phyloP scores from a whole-genome alignment of 2,329 filamentous ascomycete species.

The Arthrobotrys entomopaga region DNA sequence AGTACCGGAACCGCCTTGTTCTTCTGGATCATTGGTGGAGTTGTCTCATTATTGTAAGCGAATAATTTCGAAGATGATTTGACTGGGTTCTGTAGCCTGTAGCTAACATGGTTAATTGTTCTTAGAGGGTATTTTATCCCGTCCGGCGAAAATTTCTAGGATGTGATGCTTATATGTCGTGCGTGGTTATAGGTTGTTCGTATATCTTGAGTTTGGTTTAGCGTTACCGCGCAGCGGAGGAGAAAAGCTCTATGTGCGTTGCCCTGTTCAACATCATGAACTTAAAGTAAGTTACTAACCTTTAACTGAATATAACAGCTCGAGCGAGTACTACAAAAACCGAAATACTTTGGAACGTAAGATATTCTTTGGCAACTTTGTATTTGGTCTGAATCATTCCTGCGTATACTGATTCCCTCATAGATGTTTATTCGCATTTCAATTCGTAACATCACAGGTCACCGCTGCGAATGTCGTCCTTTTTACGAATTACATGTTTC shows the following conservation, averaged over 20 bases:
- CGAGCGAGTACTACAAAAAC: conserved; percentile 70
- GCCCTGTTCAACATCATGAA: background rate
- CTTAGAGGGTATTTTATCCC: conserved; percentile 33
- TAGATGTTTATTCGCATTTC: conserved; percentile 51
- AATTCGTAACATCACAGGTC: conserved; percentile 49
- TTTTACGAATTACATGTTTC: conserved; percentile 51
- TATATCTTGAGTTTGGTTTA: conserved; percentile 73
- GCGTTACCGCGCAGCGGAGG: conserved; percentile 72
- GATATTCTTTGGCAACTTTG: background rate
- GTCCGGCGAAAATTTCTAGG: background rate
- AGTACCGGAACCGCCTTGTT: conserved; percentile 68
- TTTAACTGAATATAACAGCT: conserved; percentile 65
- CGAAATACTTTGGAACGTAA: conserved; percentile 69
- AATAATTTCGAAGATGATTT: background rate
- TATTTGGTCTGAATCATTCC: background rate
- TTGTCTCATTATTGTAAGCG: conserved; percentile 51
- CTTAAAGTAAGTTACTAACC: background rate
- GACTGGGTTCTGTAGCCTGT: background rate
- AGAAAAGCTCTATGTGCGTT: conserved; percentile 67
- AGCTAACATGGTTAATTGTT: background rate
- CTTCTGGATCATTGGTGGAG: conserved; percentile 65
- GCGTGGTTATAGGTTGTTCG: conserved; percentile 66
- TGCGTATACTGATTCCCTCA: conserved; percentile 1
- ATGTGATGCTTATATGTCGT: conserved; percentile 24
- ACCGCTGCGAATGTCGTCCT: conserved; percentile 50